Evolutionary conservation across 441 rosid species (phyloP), one percentile per base, ranked within the genome.

Genomic region (Populus trichocarpa): DNA sequence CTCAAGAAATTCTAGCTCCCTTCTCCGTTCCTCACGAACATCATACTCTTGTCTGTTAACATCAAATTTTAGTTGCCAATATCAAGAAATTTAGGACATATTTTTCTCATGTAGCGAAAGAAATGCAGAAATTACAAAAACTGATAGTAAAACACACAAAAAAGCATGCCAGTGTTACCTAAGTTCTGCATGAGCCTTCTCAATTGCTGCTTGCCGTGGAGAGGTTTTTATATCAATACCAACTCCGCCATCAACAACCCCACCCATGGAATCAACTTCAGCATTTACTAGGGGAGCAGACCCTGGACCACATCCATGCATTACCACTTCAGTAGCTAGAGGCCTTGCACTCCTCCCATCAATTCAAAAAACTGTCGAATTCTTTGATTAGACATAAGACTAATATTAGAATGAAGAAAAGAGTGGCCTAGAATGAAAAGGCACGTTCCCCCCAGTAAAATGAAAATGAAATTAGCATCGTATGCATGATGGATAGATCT

Each of bases 211-310:
- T 87, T 87, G 91, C 77, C 84, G 88, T 11, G 95, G 99, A 88
- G 99, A 95, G 88, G 96, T 87, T 89, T 92, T 93, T 84, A 92
- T 85, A 77, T 93, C 96, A 86, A 88, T 85, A 86, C 96, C 98
- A 85, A 88, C 96, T 88, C 98, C 95, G 64, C 97, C 88, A 77
- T 97, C 98, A 76, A 92, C 89, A 89, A 92, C 92, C 89, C 99
- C 99, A 82, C 99, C 99, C 99, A 97, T 97, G 88, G 97, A 97
- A 90, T 93, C 99, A 88, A 90, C 93, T 89, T 95, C 99, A 87
- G 99, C 99, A 95, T 93, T 90, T 90, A 93, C 90, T 85, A 88
- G 85, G 85, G 88, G 81, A 87, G 81, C 86, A 83, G 86, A 83
- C 82, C 86, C 89, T 76, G 90, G 85, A 78, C 90, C 88, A 83